Evolutionary conservation across 306 rosid genomes (phyloP).

Genomic region (Vigna reflexopilosa): DNA sequence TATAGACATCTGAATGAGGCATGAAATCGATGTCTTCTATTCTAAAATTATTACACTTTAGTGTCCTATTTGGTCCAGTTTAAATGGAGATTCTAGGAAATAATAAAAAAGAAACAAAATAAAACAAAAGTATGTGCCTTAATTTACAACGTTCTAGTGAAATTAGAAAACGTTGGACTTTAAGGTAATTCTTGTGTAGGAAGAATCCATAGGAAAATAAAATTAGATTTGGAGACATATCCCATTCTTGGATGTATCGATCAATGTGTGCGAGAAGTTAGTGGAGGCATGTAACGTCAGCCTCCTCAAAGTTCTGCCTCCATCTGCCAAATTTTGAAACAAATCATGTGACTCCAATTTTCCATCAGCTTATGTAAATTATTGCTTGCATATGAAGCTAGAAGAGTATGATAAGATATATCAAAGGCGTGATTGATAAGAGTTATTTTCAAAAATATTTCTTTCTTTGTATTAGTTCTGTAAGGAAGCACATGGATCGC

Average conservation of each 20-base stretch:
- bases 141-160: not conserved
- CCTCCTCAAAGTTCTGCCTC: constrained; percentile 36
- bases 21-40: constrained; percentile 33
- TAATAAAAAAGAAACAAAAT: not conserved
- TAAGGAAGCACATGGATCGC: not conserved
- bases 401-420: constrained; percentile 30
- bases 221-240: not conserved
- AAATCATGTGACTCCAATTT: constrained; percentile 46
- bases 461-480: not conserved
- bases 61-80: constrained; percentile 16
- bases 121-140: not conserved
- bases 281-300: constrained; percentile 50
- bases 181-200: constrained; percentile 14
- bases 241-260: constrained; percentile 30
- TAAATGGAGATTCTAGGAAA: not conserved
- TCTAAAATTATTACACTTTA: not conserved
- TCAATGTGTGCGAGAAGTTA: constrained; percentile 23
- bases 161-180: constrained; percentile 11
- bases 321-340: constrained; percentile 38
- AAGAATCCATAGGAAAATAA: constrained; percentile 7
- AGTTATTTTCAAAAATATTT: not conserved
- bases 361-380: constrained; percentile 24
- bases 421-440: too few species aligned
- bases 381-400: constrained; percentile 43
- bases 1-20: constrained; percentile 21